Base-by-base conservation (phyloP, 345 rosid species). In the Cochlearia excelsa region DNA sequence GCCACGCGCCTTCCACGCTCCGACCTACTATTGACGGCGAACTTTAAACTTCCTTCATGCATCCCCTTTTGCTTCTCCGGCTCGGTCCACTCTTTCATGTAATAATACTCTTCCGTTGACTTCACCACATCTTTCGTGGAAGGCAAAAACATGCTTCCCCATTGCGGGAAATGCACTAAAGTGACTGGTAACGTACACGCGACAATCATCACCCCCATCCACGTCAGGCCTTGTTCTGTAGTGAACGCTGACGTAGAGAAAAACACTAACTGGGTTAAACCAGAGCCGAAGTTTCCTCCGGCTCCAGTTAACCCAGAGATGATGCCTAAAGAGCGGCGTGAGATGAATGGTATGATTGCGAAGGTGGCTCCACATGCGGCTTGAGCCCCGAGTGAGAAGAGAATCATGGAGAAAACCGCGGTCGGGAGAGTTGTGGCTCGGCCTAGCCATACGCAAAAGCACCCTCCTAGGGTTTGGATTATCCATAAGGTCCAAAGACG, bases 361-460 rank as follows among this genome's bases (percentile, higher is more conserved):
- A 84, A 90, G 3, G 84, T 80, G 1, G 97, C 95, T 11, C 95
- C 95, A 2, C 97, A 90, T 0, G 96, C 94, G 0, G 97, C 94
- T 73, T 85, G 96, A 30, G 82, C 82, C 0, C 94, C 97, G 0
- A 82, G 1, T 0, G 96, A 85, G 78, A 85, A 85, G 26, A 87
- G 81, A 51, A 84, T 87, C 94, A 91, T 87, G 23, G 96, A 68
- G 6, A 79, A 42, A 34, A 90, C 7, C 1, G 96, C 85, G 0
- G 80, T 41, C n/a, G 94, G 91, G 2, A 91, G 89, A 27, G 98
- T 40, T 63, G 58, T 79, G 54, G 95, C 88, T 0, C 59, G 81
- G 11, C 96, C 96, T 0, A 90, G 84, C 89, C 91, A 87, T 30
- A 85, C 69, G 10, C 94, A 91, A 69, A 91, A 85, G 37, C 48